Conservation (phyloP, 2,329 filamentous ascomycete species). For the Talaromyces sp. region DNA sequence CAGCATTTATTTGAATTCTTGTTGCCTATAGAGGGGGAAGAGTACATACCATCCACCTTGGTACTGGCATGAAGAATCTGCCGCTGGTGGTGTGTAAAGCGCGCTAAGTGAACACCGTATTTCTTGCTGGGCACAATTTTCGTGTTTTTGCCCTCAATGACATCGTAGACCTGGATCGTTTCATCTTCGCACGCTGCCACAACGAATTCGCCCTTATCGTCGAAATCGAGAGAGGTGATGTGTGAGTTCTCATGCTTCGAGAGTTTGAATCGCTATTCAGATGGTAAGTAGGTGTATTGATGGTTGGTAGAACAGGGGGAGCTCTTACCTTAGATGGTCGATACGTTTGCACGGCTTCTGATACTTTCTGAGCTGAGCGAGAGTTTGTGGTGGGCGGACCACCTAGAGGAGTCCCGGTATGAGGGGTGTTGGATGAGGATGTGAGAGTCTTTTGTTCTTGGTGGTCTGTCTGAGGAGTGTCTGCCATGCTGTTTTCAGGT, state of each 20-base stretch:
- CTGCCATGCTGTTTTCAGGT: conserved; percentile 21
- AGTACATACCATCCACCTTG: conserved; percentile 71
- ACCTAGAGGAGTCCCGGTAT: conserved; percentile 13
- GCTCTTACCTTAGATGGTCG: conserved; percentile 69
- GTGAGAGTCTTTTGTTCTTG: conserved; percentile 15
- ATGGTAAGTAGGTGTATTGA: conserved; percentile 10
- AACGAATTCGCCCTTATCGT: conserved; percentile 87
- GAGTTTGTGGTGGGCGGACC: conserved; percentile 16
- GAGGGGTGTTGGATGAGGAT: conserved; percentile 15
- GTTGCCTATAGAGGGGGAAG: background rate
- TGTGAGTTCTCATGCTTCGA: conserved; percentile 43
- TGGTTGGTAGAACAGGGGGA: background rate
- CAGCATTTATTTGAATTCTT: background rate
- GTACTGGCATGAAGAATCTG: conserved; percentile 95
- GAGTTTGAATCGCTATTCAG: conserved; percentile 15
- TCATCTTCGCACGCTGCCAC: conserved; percentile 92
- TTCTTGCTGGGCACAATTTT: conserved; percentile 93
- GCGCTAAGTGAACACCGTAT: conserved; percentile 89
- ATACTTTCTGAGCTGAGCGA: conserved; percentile 59
- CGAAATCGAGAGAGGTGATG: conserved; percentile 90
- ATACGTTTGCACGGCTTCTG: conserved; percentile 73
- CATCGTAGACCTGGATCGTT: conserved; percentile 91
- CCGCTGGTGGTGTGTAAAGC: conserved; percentile 87
- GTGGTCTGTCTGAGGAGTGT: conserved; percentile 17
- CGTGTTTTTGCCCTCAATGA: conserved; percentile 81